Percentiles rank a stretch among this genome's conserved stretches.
These are phyloP conservation scores for Amanita phalloides DNA, from an alignment of 768 basidiomycete species.

Conservation along the genomic window DNA sequence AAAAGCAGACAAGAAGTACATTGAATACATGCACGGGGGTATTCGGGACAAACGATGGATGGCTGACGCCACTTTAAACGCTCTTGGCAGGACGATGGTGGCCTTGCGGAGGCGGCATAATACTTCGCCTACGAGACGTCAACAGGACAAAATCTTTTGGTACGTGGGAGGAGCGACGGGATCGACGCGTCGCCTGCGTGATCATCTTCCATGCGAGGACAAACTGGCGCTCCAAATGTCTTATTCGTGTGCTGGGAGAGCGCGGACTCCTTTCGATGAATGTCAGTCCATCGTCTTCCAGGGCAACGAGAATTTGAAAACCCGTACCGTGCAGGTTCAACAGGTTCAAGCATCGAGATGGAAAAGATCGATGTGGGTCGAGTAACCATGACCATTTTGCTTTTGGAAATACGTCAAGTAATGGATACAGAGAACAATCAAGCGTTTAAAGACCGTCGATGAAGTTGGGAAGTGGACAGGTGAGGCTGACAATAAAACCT, in stretches of 20 bases:
- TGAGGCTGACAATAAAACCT: neutral
- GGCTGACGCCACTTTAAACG: neutral
- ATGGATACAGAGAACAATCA: neutral
- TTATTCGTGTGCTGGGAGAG: conserved; percentile 23
- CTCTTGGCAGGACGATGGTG: neutral
- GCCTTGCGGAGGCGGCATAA: conserved; percentile 14
- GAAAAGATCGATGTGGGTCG: conserved; percentile 15
- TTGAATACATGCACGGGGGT: neutral
- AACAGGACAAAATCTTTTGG: conserved; percentile 55
- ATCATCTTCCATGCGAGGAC: conserved; percentile 52
- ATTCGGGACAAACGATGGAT: neutral
- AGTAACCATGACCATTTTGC: conserved; percentile 4
- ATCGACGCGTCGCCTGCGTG: conserved; percentile 40
- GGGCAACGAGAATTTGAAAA: neutral
- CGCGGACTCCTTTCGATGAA: neutral
- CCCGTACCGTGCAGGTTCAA: conserved; percentile 9
- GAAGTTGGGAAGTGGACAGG: neutral
- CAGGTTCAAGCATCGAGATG: conserved; percentile 15
- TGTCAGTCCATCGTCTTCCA: neutral
- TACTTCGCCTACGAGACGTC: conserved; percentile 43
- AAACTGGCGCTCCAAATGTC: conserved; percentile 45
- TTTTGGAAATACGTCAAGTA: neutral
- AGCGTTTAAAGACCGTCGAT: neutral
- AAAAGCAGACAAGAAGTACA: neutral
- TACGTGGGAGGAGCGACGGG: conserved; percentile 40